Evolutionary conservation across 1,139 yeast genomes (phyloP), one percentile per base, ranked within the genome.

Genomic region (Geotrichum fermentans): DNA sequence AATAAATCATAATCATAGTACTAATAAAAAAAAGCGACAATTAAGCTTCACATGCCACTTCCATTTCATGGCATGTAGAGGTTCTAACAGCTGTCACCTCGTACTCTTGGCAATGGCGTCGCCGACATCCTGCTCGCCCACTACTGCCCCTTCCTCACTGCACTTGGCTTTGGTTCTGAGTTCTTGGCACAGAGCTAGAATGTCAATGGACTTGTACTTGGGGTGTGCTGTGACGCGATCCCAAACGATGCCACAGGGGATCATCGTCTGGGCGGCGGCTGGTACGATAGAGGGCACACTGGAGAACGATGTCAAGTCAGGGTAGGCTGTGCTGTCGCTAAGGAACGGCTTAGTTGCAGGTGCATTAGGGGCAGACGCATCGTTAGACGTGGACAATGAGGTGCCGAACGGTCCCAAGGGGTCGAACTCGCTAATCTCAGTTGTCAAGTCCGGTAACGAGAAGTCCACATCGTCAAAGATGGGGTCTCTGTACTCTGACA

Each of bases 201-300:
- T 89, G 67, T 92, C 97, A 51, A 92, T 74, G 54, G 90, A 96
- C 5, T 94, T 81, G 67, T 90, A 92, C 64, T 84, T 81, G 32
- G 98, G 97, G 73, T 92, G 97, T 14, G 95, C 71, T 2, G 96
- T 86, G 36, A 92, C 85, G 61, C 97, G 78, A 65, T 90, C 97
- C 98, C 98, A 92, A 20, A 90, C 84, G 59, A 89, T 97, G 0
- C 95, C 80, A 66, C 98, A 92, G 61, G 79, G 77, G 68, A 87
- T 66, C 58, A 73, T 63, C 60, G 66, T 72, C 4, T 33, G 40
- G 3, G 54, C 45, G 22, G 59, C 59, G 3, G 64, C 61, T 3
- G 61, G 63, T 30, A 57, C 61, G 2, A 57, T 55, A 38, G 62
- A 71, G 13, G 63, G 68, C n/a, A n/a, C n/a, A n/a, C n/a, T n/a